Evolutionary conservation across 306 rosid genomes (phyloP).

Genomic region (Ochetophila trinervis): DNA sequence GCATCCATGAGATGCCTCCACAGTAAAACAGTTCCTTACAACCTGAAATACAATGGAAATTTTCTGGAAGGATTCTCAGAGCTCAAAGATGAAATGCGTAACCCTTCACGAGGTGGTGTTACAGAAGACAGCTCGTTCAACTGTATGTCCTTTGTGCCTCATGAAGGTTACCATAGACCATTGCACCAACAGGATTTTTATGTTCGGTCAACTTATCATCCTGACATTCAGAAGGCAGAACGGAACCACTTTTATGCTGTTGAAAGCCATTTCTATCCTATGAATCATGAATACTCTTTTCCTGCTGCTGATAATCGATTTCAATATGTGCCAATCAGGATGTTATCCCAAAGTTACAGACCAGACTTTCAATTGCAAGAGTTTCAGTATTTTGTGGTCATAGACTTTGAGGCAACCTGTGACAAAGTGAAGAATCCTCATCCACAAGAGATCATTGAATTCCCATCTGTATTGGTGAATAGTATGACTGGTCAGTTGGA

Average conservation of each 20-base stretch:
- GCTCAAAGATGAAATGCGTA: conserved; percentile 14
- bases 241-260: conserved; percentile 11
- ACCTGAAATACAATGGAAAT: not conserved
- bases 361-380: conserved; percentile 20
- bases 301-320: conserved; percentile 5
- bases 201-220: conserved; percentile 15
- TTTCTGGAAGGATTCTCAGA: conserved; percentile 5
- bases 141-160: conserved; percentile 4
- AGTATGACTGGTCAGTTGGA: conserved; percentile 26
- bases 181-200: conserved; percentile 8
- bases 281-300: conserved; percentile 5
- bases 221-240: conserved; percentile 4
- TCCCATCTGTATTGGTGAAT: conserved; percentile 30
- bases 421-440: conserved; percentile 25
- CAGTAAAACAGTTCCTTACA: conserved; percentile 8
- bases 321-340: conserved; percentile 10
- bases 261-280: conserved; percentile 12
- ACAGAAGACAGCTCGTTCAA: not conserved
- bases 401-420: conserved; percentile 35
- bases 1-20: conserved; percentile 13
- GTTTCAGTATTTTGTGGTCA: conserved; percentile 32
- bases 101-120: not conserved
- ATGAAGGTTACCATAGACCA: conserved; percentile 16
- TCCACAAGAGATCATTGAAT: conserved; percentile 30
- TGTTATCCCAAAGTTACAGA: conserved; percentile 15